phyloP scores from a whole-genome alignment of 2,329 filamentous ascomycete species.

The Pseudofabraea citricarpa region DNA sequence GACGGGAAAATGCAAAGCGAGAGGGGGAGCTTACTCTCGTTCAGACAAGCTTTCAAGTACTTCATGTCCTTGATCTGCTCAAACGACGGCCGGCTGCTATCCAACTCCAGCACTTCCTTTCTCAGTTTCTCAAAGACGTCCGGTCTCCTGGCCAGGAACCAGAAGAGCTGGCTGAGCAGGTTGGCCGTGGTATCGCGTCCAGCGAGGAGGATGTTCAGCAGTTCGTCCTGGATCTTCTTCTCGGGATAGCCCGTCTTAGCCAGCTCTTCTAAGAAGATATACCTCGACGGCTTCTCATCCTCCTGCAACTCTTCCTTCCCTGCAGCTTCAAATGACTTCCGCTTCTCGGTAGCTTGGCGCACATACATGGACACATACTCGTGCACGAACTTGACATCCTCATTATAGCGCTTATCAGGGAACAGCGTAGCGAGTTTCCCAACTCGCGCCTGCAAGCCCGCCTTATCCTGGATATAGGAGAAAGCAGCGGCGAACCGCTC shows the following conservation, averaged over 20 bases:
- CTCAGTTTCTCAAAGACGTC: slow-evolving; percentile 29
- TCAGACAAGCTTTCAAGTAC: slow-evolving; percentile 51
- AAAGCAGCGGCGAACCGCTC: slow-evolving; percentile 31
- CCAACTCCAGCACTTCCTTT: slow-evolving; percentile 25
- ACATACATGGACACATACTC: slow-evolving; percentile 24
- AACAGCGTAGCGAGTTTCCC: slow-evolving; percentile 21
- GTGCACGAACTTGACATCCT: slow-evolving; percentile 19
- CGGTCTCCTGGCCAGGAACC: slow-evolving; percentile 21
- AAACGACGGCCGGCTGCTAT: slow-evolving; percentile 36
- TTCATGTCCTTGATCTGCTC: slow-evolving; percentile 46
- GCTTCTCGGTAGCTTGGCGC: slow-evolving; percentile 15
- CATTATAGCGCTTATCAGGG: slow-evolving; percentile 19
- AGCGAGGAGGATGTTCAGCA: slow-evolving; percentile 32
- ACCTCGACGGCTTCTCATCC: slow-evolving; percentile 18
- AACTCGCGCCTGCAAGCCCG: slow-evolving; percentile 20
- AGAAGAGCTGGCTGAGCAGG: slow-evolving; percentile 31
- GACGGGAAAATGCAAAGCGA: not conserved
- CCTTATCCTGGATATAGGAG: slow-evolving; percentile 24
- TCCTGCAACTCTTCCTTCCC: slow-evolving; percentile 13
- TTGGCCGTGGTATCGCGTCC: slow-evolving; percentile 37
- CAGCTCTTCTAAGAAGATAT: slow-evolving; percentile 46
- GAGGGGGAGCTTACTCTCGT: slow-evolving; percentile 44
- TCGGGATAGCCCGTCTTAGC: slow-evolving; percentile 39
- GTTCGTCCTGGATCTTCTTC: slow-evolving; percentile 31
- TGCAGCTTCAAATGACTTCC: slow-evolving; percentile 9